A percentile compares a stretch with the other conserved stretches of the same genome.
Conservation (phyloP, 2,329 filamentous ascomycete genomes). For the Thelonectria blattea region DNA sequence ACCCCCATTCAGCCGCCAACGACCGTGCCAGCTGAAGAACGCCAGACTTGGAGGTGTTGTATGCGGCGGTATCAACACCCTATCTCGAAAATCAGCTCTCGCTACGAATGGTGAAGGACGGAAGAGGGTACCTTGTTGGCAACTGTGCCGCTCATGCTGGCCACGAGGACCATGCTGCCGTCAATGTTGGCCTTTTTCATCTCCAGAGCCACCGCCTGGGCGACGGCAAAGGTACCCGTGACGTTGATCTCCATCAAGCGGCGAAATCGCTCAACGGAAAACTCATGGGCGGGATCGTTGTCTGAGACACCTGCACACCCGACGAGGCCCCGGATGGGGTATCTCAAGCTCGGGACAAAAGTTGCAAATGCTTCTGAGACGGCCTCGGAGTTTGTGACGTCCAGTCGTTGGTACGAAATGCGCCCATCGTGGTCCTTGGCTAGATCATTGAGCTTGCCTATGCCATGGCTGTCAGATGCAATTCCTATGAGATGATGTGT, state of each 20-base stretch:
- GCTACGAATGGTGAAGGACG: background rate
- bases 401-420: background rate
- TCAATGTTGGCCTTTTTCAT: conserved; percentile 41
- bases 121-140: conserved; percentile 42
- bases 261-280: conserved; percentile 32
- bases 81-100: conserved; percentile 42
- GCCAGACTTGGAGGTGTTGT: conserved; percentile 61
- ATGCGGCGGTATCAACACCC: conserved; percentile 49
- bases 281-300: conserved; percentile 37
- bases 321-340: conserved; percentile 42
- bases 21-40: conserved; percentile 58
- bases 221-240: conserved; percentile 54
- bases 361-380: background rate
- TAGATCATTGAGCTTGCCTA: background rate
- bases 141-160: conserved; percentile 57
- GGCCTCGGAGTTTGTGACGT: conserved; percentile 1
- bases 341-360: conserved; percentile 1
- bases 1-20: conserved; percentile 60
- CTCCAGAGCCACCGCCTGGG: conserved; percentile 50
- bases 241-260: conserved; percentile 50
- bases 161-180: conserved; percentile 56
- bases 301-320: conserved; percentile 42
- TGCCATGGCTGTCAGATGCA: too few relatives aligned
- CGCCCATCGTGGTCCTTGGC: background rate
- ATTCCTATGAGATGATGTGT: too few relatives aligned